These are phyloP conservation scores for Gossypium gossypioides DNA, from an alignment of 441 rosid genomes.

Conservation along the genomic window DNA sequence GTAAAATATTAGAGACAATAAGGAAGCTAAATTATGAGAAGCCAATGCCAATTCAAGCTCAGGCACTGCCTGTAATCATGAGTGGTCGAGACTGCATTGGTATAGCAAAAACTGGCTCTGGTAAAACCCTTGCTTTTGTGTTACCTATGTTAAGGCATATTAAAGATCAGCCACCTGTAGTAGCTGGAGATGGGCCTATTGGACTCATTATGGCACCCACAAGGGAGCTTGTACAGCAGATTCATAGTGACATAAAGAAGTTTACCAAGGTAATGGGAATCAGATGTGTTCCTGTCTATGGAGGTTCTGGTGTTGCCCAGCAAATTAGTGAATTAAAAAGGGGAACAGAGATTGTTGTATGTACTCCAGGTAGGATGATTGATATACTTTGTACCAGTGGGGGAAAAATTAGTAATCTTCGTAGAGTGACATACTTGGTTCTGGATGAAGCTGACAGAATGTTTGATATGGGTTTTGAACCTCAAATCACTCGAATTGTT, in stretches of 20 bases:
- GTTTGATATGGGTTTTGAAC: constrained; percentile 99
- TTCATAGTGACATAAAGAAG: constrained; percentile 82
- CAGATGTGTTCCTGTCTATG: constrained; percentile 87
- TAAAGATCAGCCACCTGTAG: constrained; percentile 91
- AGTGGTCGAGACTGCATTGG: constrained; percentile 97
- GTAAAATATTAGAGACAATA: constrained; percentile 70
- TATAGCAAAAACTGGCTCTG: constrained; percentile 88
- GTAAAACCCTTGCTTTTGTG: constrained; percentile 90
- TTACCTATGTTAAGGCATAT: constrained; percentile 97
- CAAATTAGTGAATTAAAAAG: constrained; percentile 87
- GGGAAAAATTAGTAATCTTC: constrained; percentile 80
- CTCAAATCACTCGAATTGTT: constrained; percentile 82
- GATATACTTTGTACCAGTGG: constrained; percentile 92
- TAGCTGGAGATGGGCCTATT: constrained; percentile 86
- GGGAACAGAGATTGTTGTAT: constrained; percentile 92
- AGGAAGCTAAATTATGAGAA: constrained; percentile 75
- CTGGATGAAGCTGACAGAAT: constrained; percentile 98
- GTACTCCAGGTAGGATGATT: constrained; percentile 97
- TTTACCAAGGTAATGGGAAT: constrained; percentile 66
- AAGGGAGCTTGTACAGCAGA: constrained; percentile 97
- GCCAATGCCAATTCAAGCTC: constrained; percentile 96
- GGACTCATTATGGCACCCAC: constrained; percentile 98
- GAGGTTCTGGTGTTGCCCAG: constrained; percentile 97
- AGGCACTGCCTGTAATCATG: constrained; percentile 88
- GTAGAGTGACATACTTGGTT: constrained; percentile 77